These are phyloP conservation scores for Ascochyta clinopodiicola DNA, from an alignment of 2,329 filamentous ascomycete genomes.

Conservation along the genomic window DNA sequence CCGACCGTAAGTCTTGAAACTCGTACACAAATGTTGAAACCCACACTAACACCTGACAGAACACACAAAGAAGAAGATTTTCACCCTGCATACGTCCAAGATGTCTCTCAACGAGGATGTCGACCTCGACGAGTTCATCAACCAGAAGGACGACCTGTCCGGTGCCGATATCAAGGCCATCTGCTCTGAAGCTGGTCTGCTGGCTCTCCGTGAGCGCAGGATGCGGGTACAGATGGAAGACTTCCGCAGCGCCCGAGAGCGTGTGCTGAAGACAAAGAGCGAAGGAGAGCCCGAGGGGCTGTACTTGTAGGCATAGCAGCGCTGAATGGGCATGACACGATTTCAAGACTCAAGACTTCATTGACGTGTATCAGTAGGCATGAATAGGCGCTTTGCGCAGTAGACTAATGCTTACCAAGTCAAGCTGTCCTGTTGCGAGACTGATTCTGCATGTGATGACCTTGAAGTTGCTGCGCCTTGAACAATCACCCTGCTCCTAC, in stretches of 20 bases:
- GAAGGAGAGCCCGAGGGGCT: slow-evolving; percentile 97
- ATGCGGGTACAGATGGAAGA: slow-evolving; percentile 99
- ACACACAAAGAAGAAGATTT: slow-evolving; percentile 97
- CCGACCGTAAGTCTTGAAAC: slow-evolving; percentile 62
- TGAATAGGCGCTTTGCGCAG: background rate
- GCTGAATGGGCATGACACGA: slow-evolving; percentile 1
- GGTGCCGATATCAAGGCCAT: slow-evolving; percentile 99
- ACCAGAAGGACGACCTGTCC: slow-evolving; percentile 95
- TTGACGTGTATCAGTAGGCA: slow-evolving; percentile 29
- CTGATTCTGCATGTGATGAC: background rate
- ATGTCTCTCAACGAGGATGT: slow-evolving; percentile 97
- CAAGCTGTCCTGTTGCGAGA: background rate
- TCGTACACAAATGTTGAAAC: background rate
- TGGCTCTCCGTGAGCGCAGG: slow-evolving; percentile 90
- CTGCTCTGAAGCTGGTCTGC: slow-evolving; percentile 93
- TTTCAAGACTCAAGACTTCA: slow-evolving; percentile 10
- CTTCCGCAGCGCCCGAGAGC: slow-evolving; percentile 89
- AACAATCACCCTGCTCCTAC: background rate
- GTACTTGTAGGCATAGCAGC: slow-evolving; percentile 76
- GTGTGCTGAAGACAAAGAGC: slow-evolving; percentile 96
- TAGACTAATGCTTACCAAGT: slow-evolving; percentile 7
- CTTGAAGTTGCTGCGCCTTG: background rate
- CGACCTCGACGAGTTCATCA: slow-evolving; percentile 98
- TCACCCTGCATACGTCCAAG: slow-evolving; percentile 96
- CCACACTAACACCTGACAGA: slow-evolving; percentile 69